A percentile compares a stretch with the other conserved stretches of the same genome.
These are phyloP conservation scores for Anastatica hierochuntica DNA, from an alignment of 345 rosid species.

Conservation along the genomic window DNA sequence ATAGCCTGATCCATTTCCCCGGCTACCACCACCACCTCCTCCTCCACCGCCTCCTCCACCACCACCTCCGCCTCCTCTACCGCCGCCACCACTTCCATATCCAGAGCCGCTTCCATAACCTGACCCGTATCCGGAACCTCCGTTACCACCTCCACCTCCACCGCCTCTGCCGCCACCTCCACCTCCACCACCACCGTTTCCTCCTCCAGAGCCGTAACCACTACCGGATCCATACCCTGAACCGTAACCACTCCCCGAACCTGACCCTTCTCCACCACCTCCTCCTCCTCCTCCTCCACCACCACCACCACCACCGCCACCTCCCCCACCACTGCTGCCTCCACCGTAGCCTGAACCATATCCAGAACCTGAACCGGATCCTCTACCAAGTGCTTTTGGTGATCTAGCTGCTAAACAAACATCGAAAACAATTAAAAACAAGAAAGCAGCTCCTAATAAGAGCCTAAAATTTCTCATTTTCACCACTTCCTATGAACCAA, in stretches of 20 bases:
- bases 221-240: conserved; percentile 43
- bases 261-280: conserved; percentile 34
- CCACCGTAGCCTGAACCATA: conserved; percentile 19
- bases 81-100: too few relatives aligned
- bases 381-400: conserved; percentile 16
- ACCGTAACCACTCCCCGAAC: conserved; percentile 37
- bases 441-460: conserved; percentile 15
- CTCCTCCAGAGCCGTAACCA: too few relatives aligned
- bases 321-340: too few relatives aligned
- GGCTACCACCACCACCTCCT: conserved; percentile 35
- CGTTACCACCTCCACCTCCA: conserved; percentile 23
- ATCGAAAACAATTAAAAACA: conserved; percentile 19
- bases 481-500: too few relatives aligned
- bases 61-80: conserved; percentile 9
- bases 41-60: conserved; percentile 19
- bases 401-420: conserved; percentile 25
- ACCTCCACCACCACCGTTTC: too few relatives aligned
- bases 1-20: too few relatives aligned
- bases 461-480: conserved; percentile 10
- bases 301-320: conserved; percentile 10
- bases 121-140: too few relatives aligned
- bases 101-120: too few relatives aligned
- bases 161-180: conserved; percentile 32
- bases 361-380: conserved; percentile 25
- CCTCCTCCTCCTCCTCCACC: conserved; percentile 24